These are phyloP conservation scores for Podosphaera aphanis DNA, from an alignment of 2,329 filamentous ascomycete species.

Conservation along the genomic window DNA sequence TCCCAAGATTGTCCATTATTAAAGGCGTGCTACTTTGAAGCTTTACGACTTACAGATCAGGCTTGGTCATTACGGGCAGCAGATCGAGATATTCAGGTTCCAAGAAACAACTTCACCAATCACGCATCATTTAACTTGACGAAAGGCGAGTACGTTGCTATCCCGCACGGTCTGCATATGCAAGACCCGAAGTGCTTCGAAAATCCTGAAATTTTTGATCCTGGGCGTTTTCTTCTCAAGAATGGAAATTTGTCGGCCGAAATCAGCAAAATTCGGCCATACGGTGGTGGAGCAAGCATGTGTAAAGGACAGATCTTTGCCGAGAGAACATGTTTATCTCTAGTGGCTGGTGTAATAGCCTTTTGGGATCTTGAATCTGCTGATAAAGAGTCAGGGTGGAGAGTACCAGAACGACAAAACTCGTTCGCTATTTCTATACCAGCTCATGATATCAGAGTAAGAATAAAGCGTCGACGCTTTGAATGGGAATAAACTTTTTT, in stretches of 20 bases:
- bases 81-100: slow-evolving; percentile 16
- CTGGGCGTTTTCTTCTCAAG: slow-evolving; percentile 22
- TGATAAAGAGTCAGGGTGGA: slow-evolving; percentile 21
- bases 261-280: slow-evolving; percentile 22
- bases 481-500: slow-evolving; percentile 5
- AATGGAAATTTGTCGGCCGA: slow-evolving; percentile 16
- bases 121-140: slow-evolving; percentile 19
- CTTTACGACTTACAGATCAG: slow-evolving; percentile 21
- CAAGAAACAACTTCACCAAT: slow-evolving; percentile 6
- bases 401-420: slow-evolving; percentile 24
- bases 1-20: slow-evolving; percentile 22
- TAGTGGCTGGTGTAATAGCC: slow-evolving; percentile 26
- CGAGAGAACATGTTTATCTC: slow-evolving; percentile 24
- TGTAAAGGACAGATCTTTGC: slow-evolving; percentile 28
- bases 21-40: slow-evolving; percentile 23
- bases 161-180: slow-evolving; percentile 22
- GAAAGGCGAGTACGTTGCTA: slow-evolving; percentile 20
- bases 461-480: slow-evolving; percentile 21
- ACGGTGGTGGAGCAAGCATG: slow-evolving; percentile 21
- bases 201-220: slow-evolving; percentile 20
- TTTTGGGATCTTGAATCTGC: slow-evolving; percentile 31
- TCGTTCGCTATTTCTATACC: slow-evolving; percentile 27
- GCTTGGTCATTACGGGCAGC: slow-evolving; percentile 21
- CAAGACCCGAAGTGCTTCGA: slow-evolving; percentile 19
- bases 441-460: slow-evolving; percentile 27